Evolutionary conservation across 768 basidiomycete genomes (phyloP).

Genomic region (Lanmaoa pseudosensibilis): DNA sequence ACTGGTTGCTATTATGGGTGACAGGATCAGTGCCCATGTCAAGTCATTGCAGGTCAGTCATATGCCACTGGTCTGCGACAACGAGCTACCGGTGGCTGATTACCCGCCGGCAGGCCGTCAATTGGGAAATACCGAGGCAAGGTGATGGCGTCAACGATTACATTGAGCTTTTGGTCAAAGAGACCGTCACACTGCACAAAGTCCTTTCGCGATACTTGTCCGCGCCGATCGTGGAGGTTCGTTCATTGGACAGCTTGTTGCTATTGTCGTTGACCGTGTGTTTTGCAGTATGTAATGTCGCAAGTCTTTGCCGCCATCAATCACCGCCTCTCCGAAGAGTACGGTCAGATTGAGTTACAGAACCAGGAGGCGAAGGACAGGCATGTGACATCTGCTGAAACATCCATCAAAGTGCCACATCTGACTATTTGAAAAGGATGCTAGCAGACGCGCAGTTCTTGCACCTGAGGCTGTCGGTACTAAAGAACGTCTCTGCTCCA

Average conservation of each 20-base stretch:
- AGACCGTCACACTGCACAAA: conserved; percentile 94
- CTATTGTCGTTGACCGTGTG: conserved; percentile 9
- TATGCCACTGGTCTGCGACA: conserved; percentile 4
- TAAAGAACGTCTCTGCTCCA: conserved; percentile 72
- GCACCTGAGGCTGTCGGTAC: conserved; percentile 68
- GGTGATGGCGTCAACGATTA: conserved; percentile 78
- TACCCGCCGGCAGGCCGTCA: conserved; percentile 52
- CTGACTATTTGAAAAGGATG: conserved; percentile 50
- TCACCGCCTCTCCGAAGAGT: conserved; percentile 86
- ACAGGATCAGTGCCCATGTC: conserved; percentile 84
- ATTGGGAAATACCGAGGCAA: conserved; percentile 70
- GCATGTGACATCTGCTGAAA: conserved; percentile 39
- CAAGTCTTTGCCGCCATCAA: conserved; percentile 95
- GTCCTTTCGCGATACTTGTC: conserved; percentile 90
- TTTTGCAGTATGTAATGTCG: conserved; percentile 80
- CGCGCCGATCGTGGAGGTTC: conserved; percentile 76
- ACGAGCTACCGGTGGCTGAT: conserved; percentile 4
- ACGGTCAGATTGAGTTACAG: conserved; percentile 76
- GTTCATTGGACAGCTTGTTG: conserved; percentile 11
- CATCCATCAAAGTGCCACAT: conserved; percentile 7
- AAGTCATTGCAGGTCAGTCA: conserved; percentile 69
- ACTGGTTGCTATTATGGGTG: conserved; percentile 97
- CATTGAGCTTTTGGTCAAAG: conserved; percentile 90
- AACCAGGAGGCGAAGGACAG: conserved; percentile 82
- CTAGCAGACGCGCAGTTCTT: conserved; percentile 77